Base-by-base conservation (phyloP, 1,284 basidiomycete genomes). In the Papiliotrema nemorosa region DNA sequence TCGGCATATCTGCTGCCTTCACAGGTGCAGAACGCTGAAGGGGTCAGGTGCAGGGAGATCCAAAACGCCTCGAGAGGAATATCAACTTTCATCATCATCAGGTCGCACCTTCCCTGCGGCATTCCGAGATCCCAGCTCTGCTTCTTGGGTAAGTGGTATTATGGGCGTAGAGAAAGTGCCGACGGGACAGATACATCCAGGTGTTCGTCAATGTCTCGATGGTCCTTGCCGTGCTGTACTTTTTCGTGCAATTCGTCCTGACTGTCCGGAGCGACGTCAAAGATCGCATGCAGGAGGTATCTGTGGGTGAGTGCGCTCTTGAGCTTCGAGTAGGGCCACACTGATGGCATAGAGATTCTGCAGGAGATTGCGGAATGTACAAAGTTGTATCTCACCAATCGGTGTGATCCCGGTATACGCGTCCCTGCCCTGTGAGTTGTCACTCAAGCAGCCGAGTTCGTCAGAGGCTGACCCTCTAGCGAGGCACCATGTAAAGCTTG, bases 161-260 rank as follows among this genome's bases (percentile, higher is more conserved):
- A 5, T 20, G 20, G 3, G 14, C 16, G n/a, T 21, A 20, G 41
- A 20, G 5, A 12, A 40, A 54, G 61, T 58, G 59, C 43, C 66
- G 55, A 56, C 47, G 37, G n/a, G 36, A 16, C 66, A 92, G 90
- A 56, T 93, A 93, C 71, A 80, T 93, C 14, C 93, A 97, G 70
- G 90, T 97, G 73, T 82, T 89, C 69, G 97, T 97, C 79, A 96
- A 97, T 73, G 78, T 87, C n/a, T 85, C 87, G 5, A 80, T 97
- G 33, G 84, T 93, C 40, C 66, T 88, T 29, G 78, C 92, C 43
- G 87, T 90, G 67, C 77, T 98, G 52, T 97, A 93, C 68, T 79
- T 97, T 45, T 79, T 87, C 36, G 76, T 90, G 37, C 84, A 87
- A 67, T 88, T 96, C 71, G 85, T 97, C 59, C 78, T 89, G 52